phyloP scores from a whole-genome alignment of 441 rosid genomes.

The Populus trichocarpa region DNA sequence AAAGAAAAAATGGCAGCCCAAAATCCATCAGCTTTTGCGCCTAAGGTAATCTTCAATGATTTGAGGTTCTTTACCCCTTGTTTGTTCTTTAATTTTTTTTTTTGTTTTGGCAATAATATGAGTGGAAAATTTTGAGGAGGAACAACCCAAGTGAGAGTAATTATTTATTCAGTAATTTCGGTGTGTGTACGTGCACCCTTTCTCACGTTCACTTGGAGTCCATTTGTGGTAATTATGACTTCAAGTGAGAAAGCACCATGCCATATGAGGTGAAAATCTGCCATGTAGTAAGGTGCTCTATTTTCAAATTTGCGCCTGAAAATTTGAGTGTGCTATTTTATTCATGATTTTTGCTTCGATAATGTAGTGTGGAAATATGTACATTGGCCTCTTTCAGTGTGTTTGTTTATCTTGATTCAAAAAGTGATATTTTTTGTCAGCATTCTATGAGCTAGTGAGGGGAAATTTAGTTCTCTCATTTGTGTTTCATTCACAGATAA shows the following conservation, averaged over 20 bases:
- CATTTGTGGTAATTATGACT: too few species aligned
- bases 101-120: neutral
- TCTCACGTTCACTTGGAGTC: neutral
- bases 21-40: conserved; percentile 57
- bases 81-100: neutral
- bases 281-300: neutral
- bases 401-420: neutral
- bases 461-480: neutral
- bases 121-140: neutral
- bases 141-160: neutral
- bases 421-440: neutral
- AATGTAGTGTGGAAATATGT: neutral
- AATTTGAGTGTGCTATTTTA: neutral
- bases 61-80: neutral
- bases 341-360: neutral
- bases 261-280: neutral
- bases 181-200: neutral
- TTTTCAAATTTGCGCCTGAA: neutral
- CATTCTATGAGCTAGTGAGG: neutral
- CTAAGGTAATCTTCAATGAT: conserved; percentile 41
- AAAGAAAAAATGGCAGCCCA: conserved; percentile 67
- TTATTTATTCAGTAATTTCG: too few species aligned
- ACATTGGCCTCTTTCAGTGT: neutral
- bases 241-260: neutral
- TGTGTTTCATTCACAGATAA: conserved; percentile 40